Percentiles rank a stretch among this genome's conserved stretches.
phyloP scores from a whole-genome alignment of 192 early-diverging fungal species.

The Thamnidium elegans region DNA sequence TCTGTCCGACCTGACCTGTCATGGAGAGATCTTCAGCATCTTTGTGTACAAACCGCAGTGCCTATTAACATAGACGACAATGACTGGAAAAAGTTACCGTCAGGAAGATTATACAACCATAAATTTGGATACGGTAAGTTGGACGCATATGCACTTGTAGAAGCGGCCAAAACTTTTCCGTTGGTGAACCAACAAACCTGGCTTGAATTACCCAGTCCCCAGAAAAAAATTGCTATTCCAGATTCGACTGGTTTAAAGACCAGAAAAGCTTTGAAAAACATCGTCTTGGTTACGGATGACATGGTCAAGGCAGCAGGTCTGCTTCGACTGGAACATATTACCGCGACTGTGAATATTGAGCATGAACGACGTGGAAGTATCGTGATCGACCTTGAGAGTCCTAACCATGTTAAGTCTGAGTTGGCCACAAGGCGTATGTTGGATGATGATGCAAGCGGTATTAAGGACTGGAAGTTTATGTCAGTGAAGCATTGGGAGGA shows the following conservation, averaged over 20 bases:
- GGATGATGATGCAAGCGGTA: constrained; percentile 67
- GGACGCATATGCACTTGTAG: constrained; percentile 75
- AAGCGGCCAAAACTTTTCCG: constrained; percentile 62
- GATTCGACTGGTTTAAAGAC: constrained; percentile 32
- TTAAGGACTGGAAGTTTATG: constrained; percentile 87
- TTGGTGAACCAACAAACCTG: constrained; percentile 63
- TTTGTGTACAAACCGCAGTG: constrained; percentile 72
- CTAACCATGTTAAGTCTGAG: constrained; percentile 59
- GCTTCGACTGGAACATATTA: constrained; percentile 76
- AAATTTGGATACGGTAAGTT: constrained; percentile 90
- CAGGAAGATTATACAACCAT: constrained; percentile 77
- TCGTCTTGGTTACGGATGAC: constrained; percentile 44
- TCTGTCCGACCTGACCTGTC: constrained; percentile 75
- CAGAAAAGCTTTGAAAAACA: constrained; percentile 39
- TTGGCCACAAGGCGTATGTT: constrained; percentile 58
- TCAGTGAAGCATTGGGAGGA: constrained; percentile 93
- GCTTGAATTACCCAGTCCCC: constrained; percentile 41
- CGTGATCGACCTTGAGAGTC: constrained; percentile 69
- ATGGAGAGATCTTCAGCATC: constrained; percentile 89
- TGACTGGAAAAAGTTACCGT: constrained; percentile 68
- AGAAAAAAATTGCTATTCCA: constrained; percentile 58
- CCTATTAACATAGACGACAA: constrained; percentile 63
- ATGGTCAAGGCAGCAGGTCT: constrained; percentile 56
- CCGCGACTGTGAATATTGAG: constrained; percentile 74
- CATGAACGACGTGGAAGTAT: constrained; percentile 80